Evolutionary conservation across 805 yeast genomes (phyloP).

Genomic region (Wickerhamomyces subpelliculosus): DNA sequence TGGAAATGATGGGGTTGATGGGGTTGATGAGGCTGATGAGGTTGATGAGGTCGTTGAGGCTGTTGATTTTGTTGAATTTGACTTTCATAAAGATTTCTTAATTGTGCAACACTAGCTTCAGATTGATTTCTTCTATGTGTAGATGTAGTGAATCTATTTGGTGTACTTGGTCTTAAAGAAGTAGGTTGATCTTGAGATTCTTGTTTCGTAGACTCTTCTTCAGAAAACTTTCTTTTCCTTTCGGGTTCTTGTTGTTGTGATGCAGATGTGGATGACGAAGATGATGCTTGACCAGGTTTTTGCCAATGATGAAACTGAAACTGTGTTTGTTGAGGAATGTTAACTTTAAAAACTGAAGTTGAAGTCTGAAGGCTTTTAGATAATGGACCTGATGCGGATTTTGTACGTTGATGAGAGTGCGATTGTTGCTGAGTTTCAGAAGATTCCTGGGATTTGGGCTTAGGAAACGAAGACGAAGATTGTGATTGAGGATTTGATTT

Average conservation of each 20-base stretch:
- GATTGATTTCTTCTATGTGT: slow-evolving; percentile 23
- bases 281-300: slow-evolving; percentile 15
- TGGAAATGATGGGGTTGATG: slow-evolving; percentile 4
- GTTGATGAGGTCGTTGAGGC: slow-evolving; percentile 5
- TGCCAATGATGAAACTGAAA: slow-evolving; percentile 26
- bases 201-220: neutral
- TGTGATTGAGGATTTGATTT: neutral
- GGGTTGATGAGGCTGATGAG: slow-evolving; percentile 5
- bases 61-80: slow-evolving; percentile 5
- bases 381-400: neutral
- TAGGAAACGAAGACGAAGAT: too few relatives aligned
- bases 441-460: neutral
- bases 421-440: slow-evolving; percentile 48
- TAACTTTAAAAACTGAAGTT: slow-evolving; percentile 21
- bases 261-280: neutral
- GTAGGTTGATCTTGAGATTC: slow-evolving; percentile 1
- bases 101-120: slow-evolving; percentile 21
- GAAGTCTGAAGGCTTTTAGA: slow-evolving; percentile 4
- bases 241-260: neutral
- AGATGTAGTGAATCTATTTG: neutral
- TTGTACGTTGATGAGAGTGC: neutral
- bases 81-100: slow-evolving; percentile 17
- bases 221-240: neutral
- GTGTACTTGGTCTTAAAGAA: too few relatives aligned
- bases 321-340: slow-evolving; percentile 21